phyloP scores from a whole-genome alignment of 495 filamentous ascomycete genomes.

The Penicillium steckii region DNA sequence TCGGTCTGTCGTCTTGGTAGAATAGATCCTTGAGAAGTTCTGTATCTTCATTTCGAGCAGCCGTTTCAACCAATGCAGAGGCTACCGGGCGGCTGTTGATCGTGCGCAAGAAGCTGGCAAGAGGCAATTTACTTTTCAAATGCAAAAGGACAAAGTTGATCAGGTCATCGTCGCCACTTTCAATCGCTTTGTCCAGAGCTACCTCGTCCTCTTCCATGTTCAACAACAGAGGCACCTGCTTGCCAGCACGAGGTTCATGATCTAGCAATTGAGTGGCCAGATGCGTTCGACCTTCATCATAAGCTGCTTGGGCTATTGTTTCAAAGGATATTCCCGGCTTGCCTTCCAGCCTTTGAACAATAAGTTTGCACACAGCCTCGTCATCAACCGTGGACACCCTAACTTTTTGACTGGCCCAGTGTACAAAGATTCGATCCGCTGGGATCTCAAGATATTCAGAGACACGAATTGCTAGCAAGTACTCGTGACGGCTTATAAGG shows the following conservation, averaged over 20 bases:
- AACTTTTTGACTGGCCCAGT: constrained; percentile 96
- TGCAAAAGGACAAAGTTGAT: constrained; percentile 86
- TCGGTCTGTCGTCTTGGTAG: constrained; percentile 92
- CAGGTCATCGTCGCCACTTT: constrained; percentile 91
- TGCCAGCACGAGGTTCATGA: constrained; percentile 88
- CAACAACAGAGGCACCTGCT: constrained; percentile 91
- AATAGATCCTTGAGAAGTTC: constrained; percentile 93
- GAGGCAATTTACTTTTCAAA: constrained; percentile 84
- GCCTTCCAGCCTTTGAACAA: constrained; percentile 81
- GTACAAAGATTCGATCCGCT: constrained; percentile 87
- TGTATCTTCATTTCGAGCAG: constrained; percentile 70
- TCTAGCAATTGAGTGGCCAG: constrained; percentile 89
- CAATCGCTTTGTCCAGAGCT: constrained; percentile 94
- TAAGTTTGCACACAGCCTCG: constrained; percentile 79
- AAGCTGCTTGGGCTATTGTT: constrained; percentile 87
- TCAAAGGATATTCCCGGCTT: constrained; percentile 95
- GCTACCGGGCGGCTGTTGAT: constrained; percentile 86
- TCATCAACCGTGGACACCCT: constrained; percentile 81
- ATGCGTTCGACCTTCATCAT: constrained; percentile 85
- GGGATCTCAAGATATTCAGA: constrained; percentile 85
- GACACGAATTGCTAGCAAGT: constrained; percentile 85
- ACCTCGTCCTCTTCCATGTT: constrained; percentile 96
- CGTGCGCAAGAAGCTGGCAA: constrained; percentile 88
- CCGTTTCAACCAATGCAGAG: constrained; percentile 84
- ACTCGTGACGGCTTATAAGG: constrained; percentile 84